phyloP scores from a whole-genome alignment of 2,329 filamentous ascomycete species.

The Ophiobolus disseminans region DNA sequence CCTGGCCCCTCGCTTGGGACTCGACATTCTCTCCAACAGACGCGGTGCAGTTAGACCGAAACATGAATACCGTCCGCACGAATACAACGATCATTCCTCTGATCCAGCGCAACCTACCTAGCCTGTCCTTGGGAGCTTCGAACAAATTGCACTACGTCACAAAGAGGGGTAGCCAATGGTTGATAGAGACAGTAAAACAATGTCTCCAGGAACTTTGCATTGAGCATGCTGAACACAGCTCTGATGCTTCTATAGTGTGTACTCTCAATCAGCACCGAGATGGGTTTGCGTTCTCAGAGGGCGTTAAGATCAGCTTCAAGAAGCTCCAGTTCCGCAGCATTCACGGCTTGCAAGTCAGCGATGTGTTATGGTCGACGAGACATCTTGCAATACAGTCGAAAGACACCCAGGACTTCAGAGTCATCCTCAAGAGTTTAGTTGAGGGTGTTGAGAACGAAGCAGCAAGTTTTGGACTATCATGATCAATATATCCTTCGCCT shows the following conservation, averaged over 20 bases:
- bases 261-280: constrained; percentile 30
- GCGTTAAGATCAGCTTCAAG: constrained; percentile 31
- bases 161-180: constrained; percentile 32
- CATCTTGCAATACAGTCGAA: constrained; percentile 1
- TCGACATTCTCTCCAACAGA: constrained; percentile 30
- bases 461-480: no score
- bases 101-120: constrained; percentile 17
- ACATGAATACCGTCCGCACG: constrained; percentile 19
- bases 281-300: constrained; percentile 28
- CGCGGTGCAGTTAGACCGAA: constrained; percentile 22
- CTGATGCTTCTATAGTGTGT: constrained; percentile 25
- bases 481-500: no score
- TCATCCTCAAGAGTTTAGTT: constrained; percentile 27
- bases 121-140: constrained; percentile 24
- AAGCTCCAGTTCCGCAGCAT: constrained; percentile 36
- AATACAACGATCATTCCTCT: constrained; percentile 4
- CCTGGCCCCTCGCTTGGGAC: constrained; percentile 39
- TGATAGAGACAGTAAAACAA: constrained; percentile 31
- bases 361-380: constrained; percentile 28
- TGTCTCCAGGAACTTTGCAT: constrained; percentile 32
- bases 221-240: constrained; percentile 25
- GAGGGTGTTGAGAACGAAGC: constrained; percentile 25
- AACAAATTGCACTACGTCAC: constrained; percentile 38
- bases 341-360: constrained; percentile 30
- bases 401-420: constrained; percentile 24